Evolutionary conservation across 306 rosid genomes (phyloP).

Genomic region (Malus orientalis): DNA sequence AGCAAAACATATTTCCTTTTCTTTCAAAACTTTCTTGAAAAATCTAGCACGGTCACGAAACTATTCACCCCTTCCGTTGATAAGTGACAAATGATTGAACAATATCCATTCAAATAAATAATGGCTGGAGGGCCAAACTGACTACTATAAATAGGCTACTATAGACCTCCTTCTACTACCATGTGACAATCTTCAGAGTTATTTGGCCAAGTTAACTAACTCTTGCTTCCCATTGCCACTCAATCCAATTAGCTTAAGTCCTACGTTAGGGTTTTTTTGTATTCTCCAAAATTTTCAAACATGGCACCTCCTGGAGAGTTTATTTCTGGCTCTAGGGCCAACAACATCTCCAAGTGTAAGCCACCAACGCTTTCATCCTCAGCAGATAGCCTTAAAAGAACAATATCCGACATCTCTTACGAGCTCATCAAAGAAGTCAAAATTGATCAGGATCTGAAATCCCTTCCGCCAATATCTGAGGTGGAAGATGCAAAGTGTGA

Average conservation of each 20-base stretch:
- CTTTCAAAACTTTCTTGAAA: conserved; percentile 31
- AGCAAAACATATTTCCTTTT: conserved; percentile 22
- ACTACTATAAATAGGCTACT: conserved; percentile 45
- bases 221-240: neutral
- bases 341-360: conserved; percentile 37
- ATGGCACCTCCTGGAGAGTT: conserved; percentile 91
- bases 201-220: neutral
- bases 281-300: neutral
- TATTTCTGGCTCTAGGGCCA: conserved; percentile 18
- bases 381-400: conserved; percentile 51
- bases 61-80: conserved; percentile 18
- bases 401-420: conserved; percentile 67
- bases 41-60: conserved; percentile 42
- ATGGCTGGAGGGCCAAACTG: neutral
- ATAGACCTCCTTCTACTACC: neutral
- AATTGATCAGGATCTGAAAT: neutral
- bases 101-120: conserved; percentile 37
- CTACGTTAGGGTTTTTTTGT: neutral
- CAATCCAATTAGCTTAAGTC: neutral
- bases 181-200: conserved; percentile 4
- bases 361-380: conserved; percentile 50
- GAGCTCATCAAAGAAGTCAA: conserved; percentile 45
- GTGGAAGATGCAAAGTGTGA: conserved; percentile 80
- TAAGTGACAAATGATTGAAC: conserved; percentile 37
- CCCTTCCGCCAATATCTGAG: conserved; percentile 61